These are phyloP conservation scores for Cryptomeria japonica DNA, from an alignment of 75 land plant species.

Conservation along the genomic window DNA sequence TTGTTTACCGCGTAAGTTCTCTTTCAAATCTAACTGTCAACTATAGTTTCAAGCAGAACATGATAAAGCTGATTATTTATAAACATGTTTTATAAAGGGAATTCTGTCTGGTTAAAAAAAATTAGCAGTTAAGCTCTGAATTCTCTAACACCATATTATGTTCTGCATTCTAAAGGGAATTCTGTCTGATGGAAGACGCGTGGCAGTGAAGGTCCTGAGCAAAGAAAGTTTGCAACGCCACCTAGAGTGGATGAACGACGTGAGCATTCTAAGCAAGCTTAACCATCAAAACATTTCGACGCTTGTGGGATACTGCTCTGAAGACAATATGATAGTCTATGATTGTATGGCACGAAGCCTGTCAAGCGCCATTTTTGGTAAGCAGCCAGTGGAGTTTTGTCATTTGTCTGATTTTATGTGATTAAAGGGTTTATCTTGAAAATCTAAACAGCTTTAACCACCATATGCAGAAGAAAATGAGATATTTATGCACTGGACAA, in stretches of 20 bases:
- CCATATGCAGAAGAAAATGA: neutral
- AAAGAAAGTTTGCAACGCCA: neutral
- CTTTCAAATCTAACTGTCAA: too few relatives aligned
- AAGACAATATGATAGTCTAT: conserved; percentile 46
- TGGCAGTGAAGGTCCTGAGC: neutral
- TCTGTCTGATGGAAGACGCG: neutral
- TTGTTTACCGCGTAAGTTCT: conserved; percentile 10
- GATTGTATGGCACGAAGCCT: conserved; percentile 68
- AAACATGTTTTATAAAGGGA: conserved; percentile 17
- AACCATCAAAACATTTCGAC: too few relatives aligned
- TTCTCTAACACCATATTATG: too few relatives aligned
- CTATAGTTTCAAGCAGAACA: too few relatives aligned
- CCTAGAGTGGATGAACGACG: conserved; percentile 29
- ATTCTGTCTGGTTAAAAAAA: neutral
- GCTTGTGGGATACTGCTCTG: too few relatives aligned
- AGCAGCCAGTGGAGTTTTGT: too few relatives aligned
- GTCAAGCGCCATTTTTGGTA: conserved; percentile 15
- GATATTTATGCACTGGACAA: conserved; percentile 34
- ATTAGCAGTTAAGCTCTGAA: conserved; percentile 9
- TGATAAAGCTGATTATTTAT: neutral
- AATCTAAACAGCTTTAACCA: neutral
- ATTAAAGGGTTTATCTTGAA: too few relatives aligned
- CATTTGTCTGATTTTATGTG: too few relatives aligned
- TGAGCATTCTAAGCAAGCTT: conserved; percentile 37
- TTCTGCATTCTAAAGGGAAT: neutral